A percentile compares a stretch with the other conserved stretches of the same genome.
phyloP scores from a whole-genome alignment of 1,284 basidiomycete species.

The Boletus hoseneyae region DNA sequence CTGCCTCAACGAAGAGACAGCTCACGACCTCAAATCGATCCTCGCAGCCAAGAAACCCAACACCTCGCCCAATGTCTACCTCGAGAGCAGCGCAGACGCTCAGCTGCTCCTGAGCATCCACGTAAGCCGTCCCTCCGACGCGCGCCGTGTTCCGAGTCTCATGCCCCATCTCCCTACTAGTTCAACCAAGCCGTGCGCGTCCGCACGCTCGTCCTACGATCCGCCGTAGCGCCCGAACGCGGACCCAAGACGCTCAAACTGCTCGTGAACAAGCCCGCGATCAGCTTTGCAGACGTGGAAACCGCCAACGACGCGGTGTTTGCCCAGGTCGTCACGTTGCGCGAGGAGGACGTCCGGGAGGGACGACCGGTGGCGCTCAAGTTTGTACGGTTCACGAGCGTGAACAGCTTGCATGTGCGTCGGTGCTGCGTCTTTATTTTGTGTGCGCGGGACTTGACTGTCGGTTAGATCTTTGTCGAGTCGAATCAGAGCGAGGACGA shows the following conservation, averaged over 20 bases:
- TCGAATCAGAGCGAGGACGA: conserved; percentile 75
- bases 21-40: conserved; percentile 61
- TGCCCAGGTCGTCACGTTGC: conserved; percentile 54
- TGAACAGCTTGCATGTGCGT: conserved; percentile 69
- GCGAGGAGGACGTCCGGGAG: conserved; percentile 47
- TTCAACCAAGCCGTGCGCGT: conserved; percentile 81
- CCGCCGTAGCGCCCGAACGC: conserved; percentile 44
- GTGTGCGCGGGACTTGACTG: not conserved
- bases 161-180: conserved; percentile 38
- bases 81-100: conserved; percentile 80
- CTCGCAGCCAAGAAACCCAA: conserved; percentile 49
- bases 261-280: conserved; percentile 59
- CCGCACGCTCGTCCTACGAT: conserved; percentile 64
- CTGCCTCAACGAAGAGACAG: conserved; percentile 72
- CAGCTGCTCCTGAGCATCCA: conserved; percentile 70
- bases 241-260: conserved; percentile 69
- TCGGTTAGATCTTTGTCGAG: conserved; percentile 66
- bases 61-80: conserved; percentile 42
- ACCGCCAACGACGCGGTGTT: conserved; percentile 46
- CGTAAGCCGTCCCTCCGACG: conserved; percentile 39
- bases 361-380: conserved; percentile 62
- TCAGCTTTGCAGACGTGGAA: conserved; percentile 69
- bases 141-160: not conserved
- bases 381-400: conserved; percentile 78
- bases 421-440: too few relatives aligned